Evolutionary conservation across 73 alveolate genomes (phyloP).

Genomic region (Diophrys sp.): DNA sequence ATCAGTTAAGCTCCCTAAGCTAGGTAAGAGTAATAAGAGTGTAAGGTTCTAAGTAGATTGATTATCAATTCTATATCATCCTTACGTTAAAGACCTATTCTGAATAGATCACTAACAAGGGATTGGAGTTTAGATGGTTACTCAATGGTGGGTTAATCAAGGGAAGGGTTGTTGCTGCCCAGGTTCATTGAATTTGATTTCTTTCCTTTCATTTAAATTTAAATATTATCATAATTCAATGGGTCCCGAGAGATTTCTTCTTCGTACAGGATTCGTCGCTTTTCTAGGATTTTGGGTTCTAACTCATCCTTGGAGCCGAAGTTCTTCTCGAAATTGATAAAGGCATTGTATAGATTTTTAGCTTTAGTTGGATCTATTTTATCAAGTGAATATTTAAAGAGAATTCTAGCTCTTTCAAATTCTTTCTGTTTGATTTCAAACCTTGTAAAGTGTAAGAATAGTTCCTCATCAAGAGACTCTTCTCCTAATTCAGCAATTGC

Average conservation of each 20-base stretch:
- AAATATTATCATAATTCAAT: constrained; percentile 83
- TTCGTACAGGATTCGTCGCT: constrained; percentile 87
- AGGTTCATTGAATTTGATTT: too few species aligned
- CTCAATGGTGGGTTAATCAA: too few species aligned
- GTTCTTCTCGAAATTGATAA: constrained; percentile 95
- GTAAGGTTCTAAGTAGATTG: too few species aligned
- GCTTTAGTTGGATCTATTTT: constrained; percentile 77
- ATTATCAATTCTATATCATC: neutral
- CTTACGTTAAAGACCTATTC: neutral
- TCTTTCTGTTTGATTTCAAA: constrained; percentile 92
- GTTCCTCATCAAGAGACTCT: constrained; percentile 87
- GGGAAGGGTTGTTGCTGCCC: too few species aligned
- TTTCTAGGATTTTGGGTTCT: constrained; percentile 90
- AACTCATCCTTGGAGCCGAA: constrained; percentile 95
- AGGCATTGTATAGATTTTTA: constrained; percentile 79
- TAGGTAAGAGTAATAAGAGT: too few species aligned
- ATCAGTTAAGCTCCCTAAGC: too few species aligned
- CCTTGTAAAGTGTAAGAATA: constrained; percentile 86
- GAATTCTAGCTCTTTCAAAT: constrained; percentile 94
- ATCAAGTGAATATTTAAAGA: constrained; percentile 93
- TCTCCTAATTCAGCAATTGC: constrained; percentile 92
- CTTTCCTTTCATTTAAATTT: too few species aligned
- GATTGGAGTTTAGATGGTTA: neutral
- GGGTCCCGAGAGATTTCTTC: constrained; percentile 62
- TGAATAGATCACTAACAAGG: neutral